Percentiles rank a stretch among this genome's conserved stretches.
Conservation (phyloP, 2,329 filamentous ascomycete species). For the Colletotrichum eleusines region DNA sequence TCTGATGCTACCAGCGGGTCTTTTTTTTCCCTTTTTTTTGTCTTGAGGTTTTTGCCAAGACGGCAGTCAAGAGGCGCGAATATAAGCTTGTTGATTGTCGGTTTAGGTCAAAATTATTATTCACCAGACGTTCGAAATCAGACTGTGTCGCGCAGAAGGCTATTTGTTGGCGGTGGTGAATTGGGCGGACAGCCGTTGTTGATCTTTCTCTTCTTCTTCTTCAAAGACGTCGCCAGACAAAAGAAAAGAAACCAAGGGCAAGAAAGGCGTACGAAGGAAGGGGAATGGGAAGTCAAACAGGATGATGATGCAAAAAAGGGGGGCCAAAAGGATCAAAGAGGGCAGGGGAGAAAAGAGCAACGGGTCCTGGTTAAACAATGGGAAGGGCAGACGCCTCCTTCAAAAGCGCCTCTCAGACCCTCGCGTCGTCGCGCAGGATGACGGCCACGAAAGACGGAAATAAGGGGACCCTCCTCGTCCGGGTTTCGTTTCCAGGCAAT, state of each 20-base stretch:
- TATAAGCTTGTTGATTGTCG: not conserved
- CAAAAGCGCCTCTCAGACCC: constrained; percentile 30
- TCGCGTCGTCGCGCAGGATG: constrained; percentile 15
- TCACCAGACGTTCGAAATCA: not conserved
- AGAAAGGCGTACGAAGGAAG: not conserved
- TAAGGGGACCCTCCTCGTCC: constrained; percentile 6
- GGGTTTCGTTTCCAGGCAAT: constrained; percentile 7
- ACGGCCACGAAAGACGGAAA: not conserved
- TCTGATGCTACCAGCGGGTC: not conserved
- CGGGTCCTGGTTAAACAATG: not conserved
- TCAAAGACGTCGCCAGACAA: not conserved
- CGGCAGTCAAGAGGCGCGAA: constrained; percentile 26
- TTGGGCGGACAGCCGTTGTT: not conserved
- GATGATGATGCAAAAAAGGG: constrained; percentile 6
- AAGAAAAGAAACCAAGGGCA: no score
- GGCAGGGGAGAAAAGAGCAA: not conserved
- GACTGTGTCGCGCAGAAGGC: not conserved
- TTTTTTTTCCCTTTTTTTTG: not conserved
- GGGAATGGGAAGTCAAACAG: not conserved
- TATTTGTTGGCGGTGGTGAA: not conserved
- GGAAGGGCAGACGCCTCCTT: constrained; percentile 17
- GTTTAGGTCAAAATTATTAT: constrained; percentile 3
- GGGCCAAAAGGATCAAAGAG: not conserved
- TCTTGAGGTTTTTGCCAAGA: constrained; percentile 34
- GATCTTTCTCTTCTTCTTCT: no score